These are phyloP conservation scores for Thalassiosira ordinaria DNA, from an alignment of 352 stramenopile genomes.

Conservation along the genomic window DNA sequence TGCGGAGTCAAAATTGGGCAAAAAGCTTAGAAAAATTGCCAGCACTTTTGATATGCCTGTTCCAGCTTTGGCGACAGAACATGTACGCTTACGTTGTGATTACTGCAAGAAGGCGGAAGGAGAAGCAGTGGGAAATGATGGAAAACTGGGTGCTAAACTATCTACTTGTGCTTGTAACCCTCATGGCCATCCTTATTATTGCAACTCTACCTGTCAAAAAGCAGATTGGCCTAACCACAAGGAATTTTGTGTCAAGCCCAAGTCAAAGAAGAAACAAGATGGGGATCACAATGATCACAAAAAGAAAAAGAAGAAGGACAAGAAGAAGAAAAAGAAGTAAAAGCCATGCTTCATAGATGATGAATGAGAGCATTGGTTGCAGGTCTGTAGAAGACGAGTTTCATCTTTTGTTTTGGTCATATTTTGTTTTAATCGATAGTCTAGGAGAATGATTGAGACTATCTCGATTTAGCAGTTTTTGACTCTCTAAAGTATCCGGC, in stretches of 20 bases:
- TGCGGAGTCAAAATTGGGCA: constrained; percentile 15
- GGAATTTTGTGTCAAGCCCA: background rate
- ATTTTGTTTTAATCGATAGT: no score
- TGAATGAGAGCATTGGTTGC: no score
- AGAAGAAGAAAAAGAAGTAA: no score
- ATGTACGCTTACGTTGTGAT: constrained; percentile 1
- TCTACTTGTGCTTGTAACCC: background rate
- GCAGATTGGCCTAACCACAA: constrained; percentile 4
- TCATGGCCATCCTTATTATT: constrained; percentile 9
- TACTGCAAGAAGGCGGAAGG: constrained; percentile 14
- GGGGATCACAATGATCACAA: background rate
- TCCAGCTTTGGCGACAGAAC: constrained; percentile 12
- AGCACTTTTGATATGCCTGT: constrained; percentile 9
- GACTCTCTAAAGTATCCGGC: no score
- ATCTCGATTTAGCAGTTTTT: no score
- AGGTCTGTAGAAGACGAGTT: no score
- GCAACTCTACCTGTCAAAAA: constrained; percentile 1
- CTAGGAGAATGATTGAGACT: no score
- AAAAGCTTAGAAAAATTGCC: constrained; percentile 9
- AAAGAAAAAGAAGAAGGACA: constrained; percentile 14
- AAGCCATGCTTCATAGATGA: no score
- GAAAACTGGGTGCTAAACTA: background rate
- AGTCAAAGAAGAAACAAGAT: constrained; percentile 7
- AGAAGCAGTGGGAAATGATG: constrained; percentile 5
- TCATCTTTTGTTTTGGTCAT: no score